Base-by-base conservation (phyloP, 306 rosid species). In the Luffa acutangula region DNA sequence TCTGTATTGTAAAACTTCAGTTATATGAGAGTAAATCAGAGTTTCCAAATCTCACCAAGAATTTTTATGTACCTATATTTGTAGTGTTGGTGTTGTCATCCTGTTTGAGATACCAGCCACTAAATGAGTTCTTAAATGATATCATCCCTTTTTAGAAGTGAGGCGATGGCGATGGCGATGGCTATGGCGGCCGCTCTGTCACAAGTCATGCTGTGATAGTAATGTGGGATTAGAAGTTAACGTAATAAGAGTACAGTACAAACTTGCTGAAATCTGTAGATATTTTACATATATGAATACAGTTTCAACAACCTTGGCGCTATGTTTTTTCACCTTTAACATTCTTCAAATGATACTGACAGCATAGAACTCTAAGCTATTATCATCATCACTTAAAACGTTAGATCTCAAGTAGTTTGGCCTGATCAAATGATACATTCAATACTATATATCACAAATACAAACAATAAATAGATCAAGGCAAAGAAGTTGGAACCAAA, bases 391-490 rank as follows among this genome's bases (percentile, higher is more conserved):
- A 39, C 52, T 18, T 39, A 66, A 76, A 56, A 57, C 36, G 14
- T 39, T 11, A 2, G 51, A 76, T 56, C 41, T 77, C 80, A 42
- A 37, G 69, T 77, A 77, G 39, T 77, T 77, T 39, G 70, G 69
- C 39, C 25, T 75, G 33, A 75, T 52, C 78, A 33, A 45, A 15
- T 75, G 17, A 33, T 75, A 52, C 78, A 75, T 52, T 34, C 21
- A 51, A 52, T 51, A 36, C 25, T 36, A 75, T 53, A 75, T 69
- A 37, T 67, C 66, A 86, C 51, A 48, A 60, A 53, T 71, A 82
- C 81, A 85, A 85, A 78, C 86, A 82, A 76, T 81, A 79, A 15
- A 66, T 25, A 21, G 21, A 39, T 76, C 13, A 83, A 18, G 46
- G 9, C 71, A 78, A 64, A 21, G 56, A 53, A 41, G 20, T 62